Conservation (phyloP, 306 rosid species). For the Comarum palustre region DNA sequence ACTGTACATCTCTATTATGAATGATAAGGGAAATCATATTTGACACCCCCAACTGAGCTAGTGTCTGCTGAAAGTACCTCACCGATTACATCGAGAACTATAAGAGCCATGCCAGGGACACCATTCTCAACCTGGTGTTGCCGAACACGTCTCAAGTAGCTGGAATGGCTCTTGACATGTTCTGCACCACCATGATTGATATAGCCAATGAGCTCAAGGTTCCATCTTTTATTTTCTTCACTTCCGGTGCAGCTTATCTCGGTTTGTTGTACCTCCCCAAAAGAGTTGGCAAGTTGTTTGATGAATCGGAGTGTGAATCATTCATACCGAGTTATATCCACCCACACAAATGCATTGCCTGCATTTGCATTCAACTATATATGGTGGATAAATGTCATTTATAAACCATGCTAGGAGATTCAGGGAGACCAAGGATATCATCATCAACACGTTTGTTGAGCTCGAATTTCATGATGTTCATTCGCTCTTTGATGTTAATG, state of each 20-base stretch:
- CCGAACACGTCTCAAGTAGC: conserved; percentile 3
- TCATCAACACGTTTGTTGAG: conserved; percentile 25
- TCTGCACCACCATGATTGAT: conserved; percentile 29
- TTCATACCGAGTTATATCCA: conserved; percentile 23
- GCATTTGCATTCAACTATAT: background rate
- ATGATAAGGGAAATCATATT: no score
- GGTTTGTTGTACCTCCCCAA: conserved; percentile 18
- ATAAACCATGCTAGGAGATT: conserved; percentile 6
- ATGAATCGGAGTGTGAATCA: conserved; percentile 12
- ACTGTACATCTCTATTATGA: no score
- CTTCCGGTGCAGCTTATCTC: conserved; percentile 25
- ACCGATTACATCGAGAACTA: conserved; percentile 1
- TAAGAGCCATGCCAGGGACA: conserved; percentile 18
- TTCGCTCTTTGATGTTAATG: conserved; percentile 13
- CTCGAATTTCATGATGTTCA: conserved; percentile 34
- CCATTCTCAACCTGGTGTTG: background rate
- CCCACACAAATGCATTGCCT: conserved; percentile 18
- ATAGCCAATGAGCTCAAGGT: conserved; percentile 22
- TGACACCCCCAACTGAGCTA: background rate
- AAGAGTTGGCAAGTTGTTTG: background rate
- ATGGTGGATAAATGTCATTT: background rate
- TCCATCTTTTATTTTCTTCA: conserved; percentile 25
- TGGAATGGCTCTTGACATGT: conserved; percentile 31
- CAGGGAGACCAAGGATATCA: conserved; percentile 33
- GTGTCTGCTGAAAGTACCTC: conserved; percentile 3